phyloP scores from a whole-genome alignment of 129 eudicot genomes.

The Glebionis coronaria region DNA sequence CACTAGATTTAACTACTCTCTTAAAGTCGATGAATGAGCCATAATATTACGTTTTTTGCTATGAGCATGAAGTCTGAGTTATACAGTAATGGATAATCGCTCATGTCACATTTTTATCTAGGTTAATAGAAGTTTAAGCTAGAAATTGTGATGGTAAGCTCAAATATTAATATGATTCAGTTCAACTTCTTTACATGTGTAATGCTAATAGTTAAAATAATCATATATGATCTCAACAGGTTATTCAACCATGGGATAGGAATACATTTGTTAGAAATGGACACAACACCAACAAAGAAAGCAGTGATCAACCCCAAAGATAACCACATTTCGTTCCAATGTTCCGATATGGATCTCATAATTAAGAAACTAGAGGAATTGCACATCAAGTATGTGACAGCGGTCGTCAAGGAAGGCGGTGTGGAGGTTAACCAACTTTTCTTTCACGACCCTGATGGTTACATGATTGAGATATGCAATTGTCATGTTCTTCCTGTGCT shows the following conservation, averaged over 20 bases:
- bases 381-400: conserved; percentile 48
- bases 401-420: conserved; percentile 60
- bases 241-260: conserved; percentile 68
- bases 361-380: conserved; percentile 37
- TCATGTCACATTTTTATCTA: too few species aligned
- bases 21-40: too few species aligned
- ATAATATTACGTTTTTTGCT: too few species aligned
- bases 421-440: conserved; percentile 63
- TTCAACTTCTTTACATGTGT: too few species aligned
- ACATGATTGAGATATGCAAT: conserved; percentile 85
- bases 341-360: conserved; percentile 44
- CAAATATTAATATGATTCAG: too few species aligned
- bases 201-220: too few species aligned
- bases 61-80: too few species aligned
- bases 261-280: conserved; percentile 60
- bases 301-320: conserved; percentile 67
- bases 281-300: conserved; percentile 34
- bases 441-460: conserved; percentile 72
- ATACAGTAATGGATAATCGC: too few species aligned
- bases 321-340: conserved; percentile 71
- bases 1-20: too few species aligned
- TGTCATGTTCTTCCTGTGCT: conserved; percentile 66
- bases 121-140: too few species aligned
- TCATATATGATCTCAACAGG: conserved; percentile 29
- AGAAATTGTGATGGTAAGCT: too few species aligned